Base-by-base conservation (phyloP, 352 stramenopile species). In the Paralagenidium karlingii region DNA sequence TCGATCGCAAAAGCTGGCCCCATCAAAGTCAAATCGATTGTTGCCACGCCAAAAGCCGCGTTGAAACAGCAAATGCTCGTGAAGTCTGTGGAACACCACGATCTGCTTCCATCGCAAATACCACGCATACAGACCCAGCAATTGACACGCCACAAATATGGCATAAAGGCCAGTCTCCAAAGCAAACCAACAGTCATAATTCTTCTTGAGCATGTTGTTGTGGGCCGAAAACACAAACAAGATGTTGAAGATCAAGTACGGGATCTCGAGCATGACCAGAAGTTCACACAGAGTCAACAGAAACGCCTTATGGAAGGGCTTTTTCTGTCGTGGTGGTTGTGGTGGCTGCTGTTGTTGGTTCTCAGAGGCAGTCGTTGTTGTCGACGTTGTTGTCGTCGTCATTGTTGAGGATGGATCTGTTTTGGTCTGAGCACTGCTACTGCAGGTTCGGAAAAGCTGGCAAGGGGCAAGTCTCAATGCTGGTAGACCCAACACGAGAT, bases 41-140 rank as follows among this genome's bases (percentile, higher is more conserved):
- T 63, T 55, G 1, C 68, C 68, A 4, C 68, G 68, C 0, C 78
- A 44, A 40, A 62, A 78, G 22, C 71, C 71, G 6, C 64, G 57
- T 43, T 89, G 76, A 31, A 68, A 85, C n/a, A 86, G 52, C 37
- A 85, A 77, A 26, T 86, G 71, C 36, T 83, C 69, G 43, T 85
- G 76, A 49, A 89, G 49, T 26, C 65, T 56, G 28, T 89, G 74
- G 43, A 89, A 89, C 19, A 89, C 53, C 16, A 79, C 53, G 43
- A 89, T 83, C 43, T 89, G 76, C 24, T 77, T 63, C 71, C 71
- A 89, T 1, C 76, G 63, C 16, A 85, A 53, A 13, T 63, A 37
- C 38, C 82, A 89, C 4, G 65, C 58, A n/a, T n/a, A n/a, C n/a
- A n/a, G n/a, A n/a, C n/a, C n/a, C n/a, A n/a, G n/a, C n/a, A n/a